These are phyloP conservation scores for Phytopythium boreale DNA, from an alignment of 352 stramenopile genomes.

Conservation along the genomic window DNA sequence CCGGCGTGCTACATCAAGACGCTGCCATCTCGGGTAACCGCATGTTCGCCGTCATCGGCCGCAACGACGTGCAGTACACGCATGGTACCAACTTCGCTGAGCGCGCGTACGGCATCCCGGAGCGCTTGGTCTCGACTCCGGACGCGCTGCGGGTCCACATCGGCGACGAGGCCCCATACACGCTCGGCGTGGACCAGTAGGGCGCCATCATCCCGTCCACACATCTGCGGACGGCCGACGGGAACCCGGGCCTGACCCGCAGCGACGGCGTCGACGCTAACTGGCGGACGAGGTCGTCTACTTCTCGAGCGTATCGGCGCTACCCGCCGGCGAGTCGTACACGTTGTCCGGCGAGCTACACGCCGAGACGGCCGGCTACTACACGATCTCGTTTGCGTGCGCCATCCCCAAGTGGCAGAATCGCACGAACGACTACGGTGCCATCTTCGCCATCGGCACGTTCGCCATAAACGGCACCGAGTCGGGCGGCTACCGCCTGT, in stretches of 20 bases:
- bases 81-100: constrained; percentile 29
- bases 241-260: constrained; percentile 18
- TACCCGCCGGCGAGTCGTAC: constrained; percentile 21
- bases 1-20: constrained; percentile 23
- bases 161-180: constrained; percentile 19
- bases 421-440: constrained; percentile 25
- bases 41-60: constrained; percentile 27
- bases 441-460: constrained; percentile 15
- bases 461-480: constrained; percentile 22
- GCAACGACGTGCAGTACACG: constrained; percentile 30
- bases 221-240: constrained; percentile 23
- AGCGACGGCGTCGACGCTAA: constrained; percentile 16
- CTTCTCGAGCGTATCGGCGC: constrained; percentile 22
- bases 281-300: constrained; percentile 21
- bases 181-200: constrained; percentile 25
- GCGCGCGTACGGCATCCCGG: constrained; percentile 26
- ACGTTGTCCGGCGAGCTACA: constrained; percentile 24
- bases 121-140: constrained; percentile 19
- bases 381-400: constrained; percentile 24
- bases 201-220: constrained; percentile 27
- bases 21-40: constrained; percentile 13
- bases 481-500: constrained; percentile 21
- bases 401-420: constrained; percentile 25
- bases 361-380: constrained; percentile 25
- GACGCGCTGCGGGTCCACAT: constrained; percentile 22